Evolutionary conservation across 495 filamentous ascomycete genomes (phyloP), one percentile per base, ranked within the genome.

Genomic region (Penicillium atrosanguineum): DNA sequence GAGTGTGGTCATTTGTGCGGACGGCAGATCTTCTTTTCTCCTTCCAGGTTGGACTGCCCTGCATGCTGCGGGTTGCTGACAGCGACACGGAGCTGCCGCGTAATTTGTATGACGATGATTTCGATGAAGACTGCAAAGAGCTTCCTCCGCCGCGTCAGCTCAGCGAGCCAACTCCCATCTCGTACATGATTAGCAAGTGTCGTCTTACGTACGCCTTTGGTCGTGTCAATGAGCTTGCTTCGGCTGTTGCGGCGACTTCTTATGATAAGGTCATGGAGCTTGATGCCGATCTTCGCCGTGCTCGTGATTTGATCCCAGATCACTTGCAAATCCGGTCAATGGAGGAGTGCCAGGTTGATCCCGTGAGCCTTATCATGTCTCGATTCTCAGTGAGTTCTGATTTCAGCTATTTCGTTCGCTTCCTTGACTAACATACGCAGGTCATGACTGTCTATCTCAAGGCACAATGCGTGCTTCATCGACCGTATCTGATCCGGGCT

Each of bases 61-160:
- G 80, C 47, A 96, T 96, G 87, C 84, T 96, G 16, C 84, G 90
- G 49, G 74, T 82, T 15, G 77, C 85, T 9, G 90, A 96, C 66
- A 91, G 83, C 52, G 95, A 99, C 62, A 89, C 90, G 0, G 83
- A 89, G 49, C 69, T 96, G 31, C 94, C 94, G 15, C 81, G 87
- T 55, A 99, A 97, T 67, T 77, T 97, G 21, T 93, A 90, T 64
- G 94, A 99, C 63, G 93, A 97, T 59, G 95, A 97, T 60, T 88
- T 97, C 43, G 84, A 87, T 43, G 87, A 91, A 43, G 84, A 87
- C 44, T 88, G 81, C 57, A 87, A 87, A 63, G 76, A 79, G 8
- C 74, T 97, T 21, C 94, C 94, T 11, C 82, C 84, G 6, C 83
- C 90, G 0, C 79, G 90, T 51, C 87, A 89, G 9, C 72, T 76